Percentiles rank a stretch among this genome's conserved stretches.
Conservation (phyloP, 2,329 filamentous ascomycete genomes). For the Aureobasidium musti region DNA sequence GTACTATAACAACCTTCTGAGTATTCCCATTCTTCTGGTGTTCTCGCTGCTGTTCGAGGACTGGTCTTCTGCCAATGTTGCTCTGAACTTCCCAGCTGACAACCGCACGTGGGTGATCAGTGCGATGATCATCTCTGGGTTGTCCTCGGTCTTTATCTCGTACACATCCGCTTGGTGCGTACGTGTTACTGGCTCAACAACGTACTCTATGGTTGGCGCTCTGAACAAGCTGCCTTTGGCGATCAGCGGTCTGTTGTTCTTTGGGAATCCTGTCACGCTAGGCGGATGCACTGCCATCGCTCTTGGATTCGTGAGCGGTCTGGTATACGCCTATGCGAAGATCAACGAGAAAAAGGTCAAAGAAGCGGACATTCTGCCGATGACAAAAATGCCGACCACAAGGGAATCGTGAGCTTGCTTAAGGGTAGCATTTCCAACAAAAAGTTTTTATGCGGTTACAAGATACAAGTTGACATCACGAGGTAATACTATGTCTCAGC, state of each 20-base stretch:
- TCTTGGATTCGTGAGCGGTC: conserved; percentile 86
- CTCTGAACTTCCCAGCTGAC: conserved; percentile 83
- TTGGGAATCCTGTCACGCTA: conserved; percentile 88
- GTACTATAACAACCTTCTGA: conserved; percentile 93
- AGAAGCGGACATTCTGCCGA: conserved; percentile 6
- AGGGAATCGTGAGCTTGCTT: neutral
- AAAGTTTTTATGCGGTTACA: no score
- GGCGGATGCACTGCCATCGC: conserved; percentile 89
- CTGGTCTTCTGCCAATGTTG: conserved; percentile 84
- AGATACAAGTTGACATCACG: no score
- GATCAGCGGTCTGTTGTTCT: conserved; percentile 89
- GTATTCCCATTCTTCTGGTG: conserved; percentile 84
- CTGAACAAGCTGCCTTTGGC: conserved; percentile 98
- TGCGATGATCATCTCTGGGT: conserved; percentile 91
- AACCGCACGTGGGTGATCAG: conserved; percentile 75
- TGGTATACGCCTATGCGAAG: conserved; percentile 87
- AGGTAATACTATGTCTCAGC: no score
- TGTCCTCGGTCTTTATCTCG: conserved; percentile 94
- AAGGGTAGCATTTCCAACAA: neutral
- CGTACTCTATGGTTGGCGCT: conserved; percentile 98
- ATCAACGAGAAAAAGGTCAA: conserved; percentile 53
- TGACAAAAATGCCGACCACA: conserved; percentile 6
- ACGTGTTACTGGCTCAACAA: conserved; percentile 93
- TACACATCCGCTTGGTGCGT: conserved; percentile 99
- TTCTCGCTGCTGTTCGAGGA: conserved; percentile 83